Base-by-base conservation (phyloP, 148 eudicot genomes). In the Pharnaceum exiguum region DNA sequence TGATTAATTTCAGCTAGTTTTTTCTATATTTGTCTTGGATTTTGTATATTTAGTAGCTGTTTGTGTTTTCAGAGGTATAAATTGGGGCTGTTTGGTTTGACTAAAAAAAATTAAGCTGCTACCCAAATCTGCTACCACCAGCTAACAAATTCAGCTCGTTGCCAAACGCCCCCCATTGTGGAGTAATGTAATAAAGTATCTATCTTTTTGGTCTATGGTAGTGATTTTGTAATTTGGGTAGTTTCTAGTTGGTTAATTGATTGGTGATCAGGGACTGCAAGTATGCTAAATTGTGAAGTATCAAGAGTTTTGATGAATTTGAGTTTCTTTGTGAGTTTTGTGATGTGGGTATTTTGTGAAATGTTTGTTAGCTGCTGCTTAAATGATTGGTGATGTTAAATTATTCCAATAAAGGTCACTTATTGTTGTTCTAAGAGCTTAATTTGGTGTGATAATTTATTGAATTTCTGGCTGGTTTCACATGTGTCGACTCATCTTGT, bases 401-500 rank as follows among this genome's bases (percentile, higher is more conserved):
- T n/a, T n/a, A n/a, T n/a, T n/a, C n/a, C n/a, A n/a, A n/a, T n/a
- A n/a, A n/a, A n/a, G n/a, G n/a, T n/a, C n/a, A n/a, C n/a, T n/a
- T n/a, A n/a, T n/a, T n/a, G n/a, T n/a, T n/a, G n/a, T n/a, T n/a
- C n/a, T n/a, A n/a, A n/a, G n/a, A n/a, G n/a, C n/a, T n/a, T n/a
- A n/a, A n/a, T n/a, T n/a, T n/a, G n/a, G n/a, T n/a, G 28, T n/a
- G 55, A 48, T 37, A 39, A 21, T 24, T 2, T 37, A 39, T 62
- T 27, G 19, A n/a, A 19, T n/a, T 24, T 37, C 46, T 5, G 5
- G 19, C 17, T 10, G 21, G 16, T 48, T 27, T 29, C 35, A 6
- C 47, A 12, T 57, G 16, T 31, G 5, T 52, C 53, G 36, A 58
- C 31, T 46, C 32, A 40, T 48, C 5, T 55, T 57, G 11, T 72